phyloP scores from a whole-genome alignment of 345 rosid species.

The Melaleuca alternifolia region DNA sequence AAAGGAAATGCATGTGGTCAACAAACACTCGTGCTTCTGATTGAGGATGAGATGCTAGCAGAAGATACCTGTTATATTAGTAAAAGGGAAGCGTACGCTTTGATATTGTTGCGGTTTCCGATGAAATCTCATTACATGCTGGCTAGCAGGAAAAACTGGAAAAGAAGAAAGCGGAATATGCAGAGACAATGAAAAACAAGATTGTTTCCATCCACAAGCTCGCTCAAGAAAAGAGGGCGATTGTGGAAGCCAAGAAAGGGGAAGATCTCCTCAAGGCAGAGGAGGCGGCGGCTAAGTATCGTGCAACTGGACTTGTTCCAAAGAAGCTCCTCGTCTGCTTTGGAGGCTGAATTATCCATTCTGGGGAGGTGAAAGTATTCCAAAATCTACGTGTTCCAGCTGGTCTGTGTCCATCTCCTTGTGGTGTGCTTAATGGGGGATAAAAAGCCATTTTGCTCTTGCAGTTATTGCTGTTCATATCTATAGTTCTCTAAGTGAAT shows the following conservation, averaged over 20 bases:
- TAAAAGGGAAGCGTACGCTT: no score
- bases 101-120: background rate
- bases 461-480: background rate
- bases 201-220: slow-evolving; percentile 49
- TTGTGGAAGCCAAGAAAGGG: slow-evolving; percentile 57
- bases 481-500: background rate
- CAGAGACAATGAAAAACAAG: slow-evolving; percentile 78
- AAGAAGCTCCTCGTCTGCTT: slow-evolving; percentile 38
- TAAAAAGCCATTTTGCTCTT: background rate
- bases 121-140: background rate
- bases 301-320: slow-evolving; percentile 63
- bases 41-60: background rate
- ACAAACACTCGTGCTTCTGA: background rate
- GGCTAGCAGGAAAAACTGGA: slow-evolving; percentile 45
- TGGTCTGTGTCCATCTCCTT: background rate
- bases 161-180: slow-evolving; percentile 56
- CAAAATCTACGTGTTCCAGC: background rate
- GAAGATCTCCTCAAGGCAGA: slow-evolving; percentile 81
- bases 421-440: background rate
- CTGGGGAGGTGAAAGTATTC: background rate
- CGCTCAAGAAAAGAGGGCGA: slow-evolving; percentile 70
- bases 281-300: slow-evolving; percentile 64
- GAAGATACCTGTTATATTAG: background rate
- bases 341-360: background rate
- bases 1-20: background rate